Base-by-base conservation (phyloP, 2,329 filamentous ascomycete species). In the Coniochaeta ligniaria region DNA sequence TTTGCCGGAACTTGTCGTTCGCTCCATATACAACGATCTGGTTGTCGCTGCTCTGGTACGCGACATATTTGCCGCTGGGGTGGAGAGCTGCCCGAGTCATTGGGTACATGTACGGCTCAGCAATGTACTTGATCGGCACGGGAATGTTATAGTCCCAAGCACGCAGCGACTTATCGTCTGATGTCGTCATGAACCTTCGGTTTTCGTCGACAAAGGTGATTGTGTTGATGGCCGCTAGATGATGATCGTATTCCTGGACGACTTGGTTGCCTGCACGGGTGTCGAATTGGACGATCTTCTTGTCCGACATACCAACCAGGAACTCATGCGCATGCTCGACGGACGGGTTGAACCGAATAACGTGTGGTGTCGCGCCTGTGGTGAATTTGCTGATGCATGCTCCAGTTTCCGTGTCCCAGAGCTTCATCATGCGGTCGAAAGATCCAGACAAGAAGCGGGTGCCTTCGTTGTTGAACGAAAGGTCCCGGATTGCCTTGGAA, bases 61-160 rank as follows among this genome's bases (percentile, higher is more conserved):
- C 91, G 22, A 97, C 91, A 73, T 96, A 96, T 75, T 97, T 97
- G 66, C 93, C 91, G 63, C 86, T 91, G 0, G 95, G 95, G 70
- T 99, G 95, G 5, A 87, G 79, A 0, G 91, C 84, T 1, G 92
- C 88, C 16, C 92, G 90, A 5, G 93, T 96, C 82, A 99, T 91
- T 8, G 92, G 89, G 75, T 95, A 99, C 92, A 99, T 97, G 79
- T 97, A 92, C 1, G 94, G 92, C 73, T 99, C 95, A 28, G 94
- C 94, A 70, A 96, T 96, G 78, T 96, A 96, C 62, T 70, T 70
- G 63, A 70, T 70, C 60, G 68, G 95, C 0, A 99, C 95, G 1
- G 95, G 95, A 67, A 99, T 98, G 68, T 93, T 92, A 78, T 96
- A 98, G 76, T 99, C 96, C 96, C 96, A 99, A 1, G 94, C 94